These are phyloP conservation scores for Amyloporia xantha DNA, from an alignment of 768 basidiomycete genomes.

Conservation along the genomic window DNA sequence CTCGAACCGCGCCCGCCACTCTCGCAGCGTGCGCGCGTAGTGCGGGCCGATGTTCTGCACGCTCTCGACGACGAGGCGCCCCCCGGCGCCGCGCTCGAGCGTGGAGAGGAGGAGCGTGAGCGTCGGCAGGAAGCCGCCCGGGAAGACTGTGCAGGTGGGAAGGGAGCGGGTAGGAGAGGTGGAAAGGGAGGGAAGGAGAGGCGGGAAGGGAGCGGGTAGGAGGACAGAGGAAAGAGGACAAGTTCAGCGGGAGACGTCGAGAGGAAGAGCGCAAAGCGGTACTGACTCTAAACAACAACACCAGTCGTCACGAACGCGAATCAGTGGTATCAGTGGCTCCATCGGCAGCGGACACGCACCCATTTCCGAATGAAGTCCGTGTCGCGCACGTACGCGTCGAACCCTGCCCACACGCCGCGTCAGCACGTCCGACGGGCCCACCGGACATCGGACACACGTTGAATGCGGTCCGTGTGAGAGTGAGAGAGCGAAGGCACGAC, in stretches of 20 bases:
- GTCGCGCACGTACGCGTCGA: slow-evolving; percentile 46
- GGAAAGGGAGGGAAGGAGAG: too few species aligned
- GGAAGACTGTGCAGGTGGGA: slow-evolving; percentile 46
- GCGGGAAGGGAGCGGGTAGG: too few species aligned
- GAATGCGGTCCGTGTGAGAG: background rate
- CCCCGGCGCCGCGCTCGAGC: slow-evolving; percentile 42
- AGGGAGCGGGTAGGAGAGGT: too few species aligned
- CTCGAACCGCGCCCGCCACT: slow-evolving; percentile 64
- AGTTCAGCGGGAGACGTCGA: too few species aligned
- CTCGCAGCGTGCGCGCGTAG: slow-evolving; percentile 73
- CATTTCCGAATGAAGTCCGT: slow-evolving; percentile 79
- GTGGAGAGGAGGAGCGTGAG: slow-evolving; percentile 50
- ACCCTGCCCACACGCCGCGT: slow-evolving; percentile 28
- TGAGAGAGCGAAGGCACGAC: background rate
- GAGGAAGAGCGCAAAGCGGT: too few species aligned
- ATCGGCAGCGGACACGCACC: slow-evolving; percentile 31
- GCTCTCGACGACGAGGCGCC: slow-evolving; percentile 55
- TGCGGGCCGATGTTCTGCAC: slow-evolving; percentile 69
- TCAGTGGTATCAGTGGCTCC: too few species aligned
- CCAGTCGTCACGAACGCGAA: too few species aligned
- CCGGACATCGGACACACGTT: too few species aligned
- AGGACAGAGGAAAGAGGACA: too few species aligned
- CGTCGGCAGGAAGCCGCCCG: slow-evolving; percentile 64
- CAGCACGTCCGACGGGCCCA: too few species aligned
- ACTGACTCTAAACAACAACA: too few species aligned